Evolutionary conservation across 352 stramenopile species (phyloP).

Genomic region (Pythium insidiosum): DNA sequence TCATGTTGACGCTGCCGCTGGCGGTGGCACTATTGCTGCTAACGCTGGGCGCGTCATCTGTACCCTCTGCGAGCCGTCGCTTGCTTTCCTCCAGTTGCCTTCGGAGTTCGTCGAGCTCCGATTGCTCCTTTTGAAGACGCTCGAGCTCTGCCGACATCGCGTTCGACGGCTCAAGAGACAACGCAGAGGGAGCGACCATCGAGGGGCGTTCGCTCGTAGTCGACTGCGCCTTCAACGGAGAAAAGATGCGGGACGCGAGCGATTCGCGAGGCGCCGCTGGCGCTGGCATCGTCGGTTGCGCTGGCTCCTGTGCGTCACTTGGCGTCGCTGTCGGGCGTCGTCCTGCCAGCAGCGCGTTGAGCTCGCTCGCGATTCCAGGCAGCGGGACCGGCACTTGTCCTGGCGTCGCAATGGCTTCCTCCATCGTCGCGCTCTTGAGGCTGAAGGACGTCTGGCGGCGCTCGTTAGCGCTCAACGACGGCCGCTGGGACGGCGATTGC

Average conservation of each 20-base stretch:
- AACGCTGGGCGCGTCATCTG: conserved; percentile 1
- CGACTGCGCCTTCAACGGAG: neutral
- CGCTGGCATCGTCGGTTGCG: neutral
- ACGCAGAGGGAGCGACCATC: neutral
- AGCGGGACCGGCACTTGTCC: conserved; percentile 43
- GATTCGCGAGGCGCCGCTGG: neutral
- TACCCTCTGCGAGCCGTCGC: conserved; percentile 27
- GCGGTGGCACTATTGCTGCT: neutral
- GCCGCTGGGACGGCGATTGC: too few species aligned
- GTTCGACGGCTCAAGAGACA: conserved; percentile 1
- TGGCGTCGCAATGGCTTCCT: conserved; percentile 13
- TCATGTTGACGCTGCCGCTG: neutral
- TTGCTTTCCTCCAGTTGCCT: conserved; percentile 67
- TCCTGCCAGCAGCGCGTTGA: neutral
- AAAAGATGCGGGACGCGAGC: neutral
- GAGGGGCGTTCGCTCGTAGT: neutral
- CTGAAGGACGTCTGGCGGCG: conserved; percentile 6
- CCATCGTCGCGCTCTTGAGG: neutral
- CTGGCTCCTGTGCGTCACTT: neutral
- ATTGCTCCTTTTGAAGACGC: conserved; percentile 61
- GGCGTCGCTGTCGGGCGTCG: neutral
- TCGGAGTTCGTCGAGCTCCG: conserved; percentile 44
- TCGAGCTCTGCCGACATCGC: conserved; percentile 42
- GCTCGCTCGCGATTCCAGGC: conserved; percentile 24
- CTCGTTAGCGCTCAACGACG: too few species aligned